Evolutionary conservation across 1,139 yeast species (phyloP).

Genomic region (Chernovozyma aurita): DNA sequence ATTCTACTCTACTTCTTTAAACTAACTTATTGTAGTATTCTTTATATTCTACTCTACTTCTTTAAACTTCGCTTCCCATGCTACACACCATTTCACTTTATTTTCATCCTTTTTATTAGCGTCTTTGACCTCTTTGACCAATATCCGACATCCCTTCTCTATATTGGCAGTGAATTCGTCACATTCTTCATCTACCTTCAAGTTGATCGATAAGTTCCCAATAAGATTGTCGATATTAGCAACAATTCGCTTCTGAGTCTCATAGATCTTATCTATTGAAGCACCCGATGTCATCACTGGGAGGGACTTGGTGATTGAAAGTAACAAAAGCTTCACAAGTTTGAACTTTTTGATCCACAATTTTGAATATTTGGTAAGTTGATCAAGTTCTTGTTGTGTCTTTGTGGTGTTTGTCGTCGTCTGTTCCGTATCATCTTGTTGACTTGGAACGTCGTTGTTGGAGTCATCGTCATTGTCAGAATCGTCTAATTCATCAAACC

Average conservation of each 20-base stretch:
- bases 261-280: constrained; percentile 32
- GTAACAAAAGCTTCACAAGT: constrained; percentile 48
- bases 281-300: constrained; percentile 35
- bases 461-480: constrained; percentile 25
- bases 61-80: constrained; percentile 43
- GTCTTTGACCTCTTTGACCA: constrained; percentile 31
- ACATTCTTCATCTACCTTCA: constrained; percentile 23
- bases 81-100: constrained; percentile 47
- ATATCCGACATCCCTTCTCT: constrained; percentile 21
- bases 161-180: constrained; percentile 22
- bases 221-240: constrained; percentile 41
- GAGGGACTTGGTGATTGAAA: constrained; percentile 53
- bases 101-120: constrained; percentile 37
- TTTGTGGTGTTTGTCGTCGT: constrained; percentile 11
- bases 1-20: background rate
- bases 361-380: constrained; percentile 37
- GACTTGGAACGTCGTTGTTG: constrained; percentile 17
- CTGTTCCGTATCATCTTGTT: constrained; percentile 19
- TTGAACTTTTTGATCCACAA: constrained; percentile 51
- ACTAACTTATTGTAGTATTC: too few species aligned
- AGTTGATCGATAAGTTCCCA: constrained; percentile 45
- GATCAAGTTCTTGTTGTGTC: constrained; percentile 10
- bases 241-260: constrained; percentile 27
- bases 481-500: constrained; percentile 22
- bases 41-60: background rate